Conservation (phyloP, 768 basidiomycete genomes). For the Russula ochroleuca region DNA sequence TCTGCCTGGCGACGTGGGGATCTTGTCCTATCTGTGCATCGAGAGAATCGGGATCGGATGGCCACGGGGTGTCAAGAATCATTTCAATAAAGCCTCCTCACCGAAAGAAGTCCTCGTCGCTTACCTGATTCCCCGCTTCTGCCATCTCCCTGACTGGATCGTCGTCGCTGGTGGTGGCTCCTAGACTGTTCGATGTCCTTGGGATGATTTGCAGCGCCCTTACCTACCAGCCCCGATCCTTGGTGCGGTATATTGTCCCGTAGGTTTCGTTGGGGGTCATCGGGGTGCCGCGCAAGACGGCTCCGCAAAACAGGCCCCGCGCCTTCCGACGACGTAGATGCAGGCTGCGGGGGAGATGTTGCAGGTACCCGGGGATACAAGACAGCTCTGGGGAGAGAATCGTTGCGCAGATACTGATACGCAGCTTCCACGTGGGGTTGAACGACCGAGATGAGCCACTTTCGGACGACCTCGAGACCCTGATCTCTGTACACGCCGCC, state of each 20-base stretch:
- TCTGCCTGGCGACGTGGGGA: neutral
- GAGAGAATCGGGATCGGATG: neutral
- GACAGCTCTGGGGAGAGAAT: neutral
- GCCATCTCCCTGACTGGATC: neutral
- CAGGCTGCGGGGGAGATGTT: neutral
- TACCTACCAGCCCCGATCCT: neutral
- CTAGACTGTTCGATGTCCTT: neutral
- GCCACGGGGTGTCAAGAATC: too few species aligned
- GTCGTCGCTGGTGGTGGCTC: neutral
- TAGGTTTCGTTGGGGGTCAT: neutral
- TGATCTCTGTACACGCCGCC: slow-evolving; percentile 10
- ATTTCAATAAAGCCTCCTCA: neutral
- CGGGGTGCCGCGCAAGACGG: neutral
- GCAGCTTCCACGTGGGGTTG: neutral
- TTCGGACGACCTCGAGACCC: slow-evolving; percentile 1
- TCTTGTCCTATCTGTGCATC: too few species aligned
- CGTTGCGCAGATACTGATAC: neutral
- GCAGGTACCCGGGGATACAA: neutral
- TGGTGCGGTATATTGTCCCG: neutral
- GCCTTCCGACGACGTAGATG: neutral
- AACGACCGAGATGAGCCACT: slow-evolving; percentile 10
- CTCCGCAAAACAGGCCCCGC: neutral
- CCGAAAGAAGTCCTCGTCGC: neutral
- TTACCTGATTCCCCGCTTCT: neutral
- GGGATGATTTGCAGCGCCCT: neutral